Conservation (phyloP, 106 monocot genomes). For the Dioscorea alata region DNA sequence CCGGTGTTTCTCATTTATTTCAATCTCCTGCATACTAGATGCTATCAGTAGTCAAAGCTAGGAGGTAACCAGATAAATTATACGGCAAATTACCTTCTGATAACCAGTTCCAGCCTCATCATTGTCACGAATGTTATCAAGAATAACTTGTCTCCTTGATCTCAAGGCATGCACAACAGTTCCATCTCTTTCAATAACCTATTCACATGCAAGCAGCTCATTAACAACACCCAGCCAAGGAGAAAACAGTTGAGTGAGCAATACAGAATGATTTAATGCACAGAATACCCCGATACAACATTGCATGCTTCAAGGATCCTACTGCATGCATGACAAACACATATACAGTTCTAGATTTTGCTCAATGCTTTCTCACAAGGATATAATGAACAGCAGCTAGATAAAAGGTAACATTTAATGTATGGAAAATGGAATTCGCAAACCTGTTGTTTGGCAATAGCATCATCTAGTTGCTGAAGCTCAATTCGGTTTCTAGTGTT, state of each 20-base stretch:
- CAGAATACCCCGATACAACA: no score
- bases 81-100: conserved; percentile 50
- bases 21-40: conserved; percentile 61
- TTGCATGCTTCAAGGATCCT: no score
- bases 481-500: conserved; percentile 86
- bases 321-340: no score
- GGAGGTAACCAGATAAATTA: background rate
- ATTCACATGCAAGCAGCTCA: background rate
- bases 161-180: conserved; percentile 50
- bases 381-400: no score
- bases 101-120: conserved; percentile 91
- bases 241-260: no score
- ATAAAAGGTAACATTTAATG: background rate
- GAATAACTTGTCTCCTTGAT: conserved; percentile 85
- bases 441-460: conserved; percentile 79
- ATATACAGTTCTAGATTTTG: no score
- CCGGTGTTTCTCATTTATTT: conserved; percentile 66
- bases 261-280: no score
- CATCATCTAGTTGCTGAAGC: conserved; percentile 90
- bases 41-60: background rate
- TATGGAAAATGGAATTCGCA: background rate
- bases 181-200: conserved; percentile 53
- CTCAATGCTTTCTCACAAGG: no score
- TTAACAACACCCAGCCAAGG: background rate
- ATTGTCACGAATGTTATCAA: conserved; percentile 96